These are phyloP conservation scores for Globisporangium radiosum DNA, from an alignment of 352 stramenopile genomes.

Conservation along the genomic window DNA sequence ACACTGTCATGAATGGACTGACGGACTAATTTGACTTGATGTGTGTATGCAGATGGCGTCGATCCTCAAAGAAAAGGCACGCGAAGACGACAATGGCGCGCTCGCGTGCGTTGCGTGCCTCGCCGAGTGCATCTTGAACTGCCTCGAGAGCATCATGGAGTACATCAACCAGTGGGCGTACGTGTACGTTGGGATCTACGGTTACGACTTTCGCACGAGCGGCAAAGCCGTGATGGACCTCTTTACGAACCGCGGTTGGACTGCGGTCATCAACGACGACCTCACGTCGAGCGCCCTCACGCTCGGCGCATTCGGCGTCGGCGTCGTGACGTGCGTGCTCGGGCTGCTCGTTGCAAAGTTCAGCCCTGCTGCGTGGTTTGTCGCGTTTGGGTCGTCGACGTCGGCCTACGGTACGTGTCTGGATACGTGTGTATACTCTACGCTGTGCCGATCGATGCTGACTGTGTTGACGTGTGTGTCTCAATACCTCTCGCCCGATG, in stretches of 20 bases:
- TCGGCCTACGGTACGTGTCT: conserved; percentile 31
- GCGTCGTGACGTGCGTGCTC: conserved; percentile 54
- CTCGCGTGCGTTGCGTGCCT: conserved; percentile 82
- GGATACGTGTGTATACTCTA: neutral
- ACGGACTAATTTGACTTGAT: neutral
- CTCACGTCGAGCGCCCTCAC: conserved; percentile 74
- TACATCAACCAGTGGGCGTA: conserved; percentile 90
- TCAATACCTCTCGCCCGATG: too few species aligned
- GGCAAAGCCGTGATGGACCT: conserved; percentile 86
- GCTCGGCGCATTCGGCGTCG: conserved; percentile 78
- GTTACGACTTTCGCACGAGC: conserved; percentile 78
- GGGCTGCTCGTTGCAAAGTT: conserved; percentile 68
- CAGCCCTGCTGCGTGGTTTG: conserved; percentile 51
- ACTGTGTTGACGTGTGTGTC: too few species aligned
- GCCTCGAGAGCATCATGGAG: conserved; percentile 81
- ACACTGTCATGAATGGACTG: too few species aligned
- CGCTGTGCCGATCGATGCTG: neutral
- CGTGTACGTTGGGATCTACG: conserved; percentile 88
- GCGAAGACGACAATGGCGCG: conserved; percentile 65
- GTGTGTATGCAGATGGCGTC: conserved; percentile 40
- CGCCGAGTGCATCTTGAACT: conserved; percentile 82
- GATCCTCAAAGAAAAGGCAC: conserved; percentile 59
- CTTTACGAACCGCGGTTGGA: conserved; percentile 83
- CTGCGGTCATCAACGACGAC: conserved; percentile 88
- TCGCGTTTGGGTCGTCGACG: conserved; percentile 35